phyloP scores from a whole-genome alignment of 1,284 basidiomycete species.

The Athelia sp. region DNA sequence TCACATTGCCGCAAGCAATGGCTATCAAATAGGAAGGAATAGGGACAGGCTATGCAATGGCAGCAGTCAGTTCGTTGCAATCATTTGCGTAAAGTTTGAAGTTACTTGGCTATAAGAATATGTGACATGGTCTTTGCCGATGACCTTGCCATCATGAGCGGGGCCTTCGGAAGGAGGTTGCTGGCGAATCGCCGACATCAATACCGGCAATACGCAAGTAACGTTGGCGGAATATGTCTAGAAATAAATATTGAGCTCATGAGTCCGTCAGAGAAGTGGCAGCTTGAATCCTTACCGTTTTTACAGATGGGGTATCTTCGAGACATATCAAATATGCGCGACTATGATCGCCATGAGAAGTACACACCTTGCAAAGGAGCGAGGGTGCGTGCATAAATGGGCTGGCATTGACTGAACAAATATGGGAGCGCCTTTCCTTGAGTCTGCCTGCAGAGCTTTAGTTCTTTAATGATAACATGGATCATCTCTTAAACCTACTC shows the following conservation, averaged over 20 bases:
- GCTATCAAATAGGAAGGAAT: constrained; percentile 89
- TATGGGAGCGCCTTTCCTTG: constrained; percentile 85
- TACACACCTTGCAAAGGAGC: constrained; percentile 72
- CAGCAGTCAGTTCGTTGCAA: neutral
- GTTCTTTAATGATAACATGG: neutral
- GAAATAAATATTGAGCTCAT: neutral
- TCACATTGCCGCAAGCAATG: constrained; percentile 80
- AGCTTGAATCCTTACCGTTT: constrained; percentile 46
- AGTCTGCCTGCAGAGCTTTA: constrained; percentile 63
- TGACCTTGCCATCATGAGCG: constrained; percentile 59
- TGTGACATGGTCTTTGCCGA: constrained; percentile 66
- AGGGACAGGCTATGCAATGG: constrained; percentile 56
- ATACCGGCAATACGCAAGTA: constrained; percentile 71
- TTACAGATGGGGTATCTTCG: constrained; percentile 64
- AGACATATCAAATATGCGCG: constrained; percentile 4
- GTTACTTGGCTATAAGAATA: constrained; percentile 45
- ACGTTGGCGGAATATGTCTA: constrained; percentile 81
- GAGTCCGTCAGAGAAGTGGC: constrained; percentile 18
- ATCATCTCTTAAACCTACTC: constrained; percentile 43
- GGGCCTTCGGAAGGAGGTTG: constrained; percentile 67
- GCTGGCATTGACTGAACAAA: constrained; percentile 93
- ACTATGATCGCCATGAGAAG: neutral
- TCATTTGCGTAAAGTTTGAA: neutral
- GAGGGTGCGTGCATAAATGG: constrained; percentile 82
- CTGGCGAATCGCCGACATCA: constrained; percentile 82